Percentiles rank a stretch among this genome's conserved stretches.
Evolutionary conservation across 805 yeast species (phyloP).

Genomic region (Lachancea waltii): DNA sequence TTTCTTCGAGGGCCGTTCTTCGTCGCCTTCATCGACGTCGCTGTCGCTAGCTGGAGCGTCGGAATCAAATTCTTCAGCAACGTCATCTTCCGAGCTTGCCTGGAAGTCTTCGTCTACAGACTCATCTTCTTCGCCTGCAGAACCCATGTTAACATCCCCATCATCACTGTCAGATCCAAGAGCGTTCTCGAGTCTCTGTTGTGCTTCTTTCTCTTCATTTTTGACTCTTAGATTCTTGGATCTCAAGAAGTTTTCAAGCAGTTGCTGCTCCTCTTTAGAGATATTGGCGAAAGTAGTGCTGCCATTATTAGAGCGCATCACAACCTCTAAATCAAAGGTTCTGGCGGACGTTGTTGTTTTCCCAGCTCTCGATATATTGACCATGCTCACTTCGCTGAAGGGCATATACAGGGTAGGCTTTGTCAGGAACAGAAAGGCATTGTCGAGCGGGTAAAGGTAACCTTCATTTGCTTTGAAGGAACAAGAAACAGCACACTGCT

Average conservation of each 20-base stretch:
- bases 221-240: slow-evolving; percentile 73
- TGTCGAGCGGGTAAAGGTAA: slow-evolving; percentile 84
- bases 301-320: slow-evolving; percentile 55
- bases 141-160: slow-evolving; percentile 43
- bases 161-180: slow-evolving; percentile 52
- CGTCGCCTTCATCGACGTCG: slow-evolving; percentile 25
- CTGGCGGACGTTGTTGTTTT: slow-evolving; percentile 68
- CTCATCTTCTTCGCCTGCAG: slow-evolving; percentile 79
- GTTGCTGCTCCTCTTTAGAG: slow-evolving; percentile 80
- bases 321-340: slow-evolving; percentile 87
- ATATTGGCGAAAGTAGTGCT: slow-evolving; percentile 84
- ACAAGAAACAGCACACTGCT: slow-evolving; percentile 83
- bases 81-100: slow-evolving; percentile 44
- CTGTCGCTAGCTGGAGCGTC: slow-evolving; percentile 38
- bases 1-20: slow-evolving; percentile 36
- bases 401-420: slow-evolving; percentile 93
- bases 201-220: slow-evolving; percentile 86
- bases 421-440: slow-evolving; percentile 82
- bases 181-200: slow-evolving; percentile 71
- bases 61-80: slow-evolving; percentile 80
- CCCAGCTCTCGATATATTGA: slow-evolving; percentile 86
- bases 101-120: slow-evolving; percentile 83
- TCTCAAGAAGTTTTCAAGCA: slow-evolving; percentile 67
- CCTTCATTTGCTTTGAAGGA: slow-evolving; percentile 95
- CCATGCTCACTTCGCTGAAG: slow-evolving; percentile 65